Conservation (phyloP, 2,329 filamentous ascomycete genomes). For the Aspergillus awamori region DNA sequence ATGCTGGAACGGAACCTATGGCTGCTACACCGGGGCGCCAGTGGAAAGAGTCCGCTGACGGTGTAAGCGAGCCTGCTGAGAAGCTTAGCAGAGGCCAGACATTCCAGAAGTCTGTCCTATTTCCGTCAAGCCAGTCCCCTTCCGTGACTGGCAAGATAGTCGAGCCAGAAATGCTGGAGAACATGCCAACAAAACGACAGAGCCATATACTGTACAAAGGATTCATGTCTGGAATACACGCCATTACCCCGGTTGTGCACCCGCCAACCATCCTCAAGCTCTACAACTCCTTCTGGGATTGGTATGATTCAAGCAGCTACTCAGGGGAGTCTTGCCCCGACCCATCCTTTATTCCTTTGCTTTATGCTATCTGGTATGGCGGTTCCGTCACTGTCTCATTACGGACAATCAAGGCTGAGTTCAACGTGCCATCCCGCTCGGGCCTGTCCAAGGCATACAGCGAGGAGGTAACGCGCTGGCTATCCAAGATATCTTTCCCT, state of each 20-base stretch:
- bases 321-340: constrained; percentile 42
- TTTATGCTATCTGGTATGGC: constrained; percentile 54
- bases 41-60: constrained; percentile 27
- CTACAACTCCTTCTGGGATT: constrained; percentile 51
- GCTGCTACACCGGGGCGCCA: constrained; percentile 17
- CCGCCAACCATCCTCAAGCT: constrained; percentile 46
- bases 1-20: constrained; percentile 23
- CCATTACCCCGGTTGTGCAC: constrained; percentile 49
- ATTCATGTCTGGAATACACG: constrained; percentile 51
- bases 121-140: constrained; percentile 42
- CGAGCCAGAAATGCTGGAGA: constrained; percentile 45
- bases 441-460: constrained; percentile 43
- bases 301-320: constrained; percentile 45
- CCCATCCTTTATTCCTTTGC: constrained; percentile 47
- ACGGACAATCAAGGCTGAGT: constrained; percentile 45
- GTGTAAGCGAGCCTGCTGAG: constrained; percentile 13
- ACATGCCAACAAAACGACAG: constrained; percentile 48
- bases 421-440: constrained; percentile 39
- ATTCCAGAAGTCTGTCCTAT: constrained; percentile 42
- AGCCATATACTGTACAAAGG: constrained; percentile 52
- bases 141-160: constrained; percentile 36
- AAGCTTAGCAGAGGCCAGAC: constrained; percentile 29
- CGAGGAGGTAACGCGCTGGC: constrained; percentile 48
- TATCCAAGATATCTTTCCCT: constrained; percentile 49
- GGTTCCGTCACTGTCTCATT: constrained; percentile 50